Percentiles rank a stretch among this genome's conserved stretches.
These are phyloP conservation scores for Pyrenophora teres DNA, from an alignment of 2,329 filamentous ascomycete species.

Conservation along the genomic window DNA sequence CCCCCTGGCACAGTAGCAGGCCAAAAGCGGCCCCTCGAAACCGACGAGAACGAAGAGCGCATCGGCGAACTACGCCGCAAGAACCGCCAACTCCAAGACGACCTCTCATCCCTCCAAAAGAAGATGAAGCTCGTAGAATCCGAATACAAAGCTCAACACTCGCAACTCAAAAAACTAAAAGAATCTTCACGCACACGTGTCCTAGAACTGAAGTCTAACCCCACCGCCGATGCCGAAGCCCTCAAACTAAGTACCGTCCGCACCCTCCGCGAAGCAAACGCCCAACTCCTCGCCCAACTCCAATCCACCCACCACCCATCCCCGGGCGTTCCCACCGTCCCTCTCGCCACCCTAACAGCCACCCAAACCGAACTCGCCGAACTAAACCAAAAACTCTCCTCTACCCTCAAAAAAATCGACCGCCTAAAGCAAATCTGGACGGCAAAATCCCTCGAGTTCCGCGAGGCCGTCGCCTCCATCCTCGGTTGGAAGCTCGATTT, in stretches of 20 bases:
- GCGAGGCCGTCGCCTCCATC: conserved; percentile 88
- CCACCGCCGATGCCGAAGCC: conserved; percentile 81
- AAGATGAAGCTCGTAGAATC: conserved; percentile 72
- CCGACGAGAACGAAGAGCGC: conserved; percentile 67
- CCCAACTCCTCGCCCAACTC: conserved; percentile 77
- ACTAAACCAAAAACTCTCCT: conserved; percentile 55
- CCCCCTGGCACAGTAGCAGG: conserved; percentile 51
- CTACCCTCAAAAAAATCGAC: conserved; percentile 77
- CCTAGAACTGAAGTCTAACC: conserved; percentile 87
- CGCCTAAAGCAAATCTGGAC: conserved; percentile 93
- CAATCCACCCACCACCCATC: conserved; percentile 46
- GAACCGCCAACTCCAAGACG: conserved; percentile 81
- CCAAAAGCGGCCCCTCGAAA: conserved; percentile 67
- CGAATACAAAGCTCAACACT: conserved; percentile 72
- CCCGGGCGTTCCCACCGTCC: conserved; percentile 67
- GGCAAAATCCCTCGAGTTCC: conserved; percentile 90
- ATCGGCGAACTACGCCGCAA: conserved; percentile 85
- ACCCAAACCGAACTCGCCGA: conserved; percentile 76
- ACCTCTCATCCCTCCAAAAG: conserved; percentile 71
- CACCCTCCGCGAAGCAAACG: conserved; percentile 81
- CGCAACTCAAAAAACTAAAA: conserved; percentile 71
- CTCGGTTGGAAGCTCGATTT: conserved; percentile 96
- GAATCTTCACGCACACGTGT: conserved; percentile 77
- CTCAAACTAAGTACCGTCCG: conserved; percentile 81
- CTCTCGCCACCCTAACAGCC: conserved; percentile 74